Base-by-base conservation (phyloP, 176 grass and related monocot genomes). In the Oryza coarctata region DNA sequence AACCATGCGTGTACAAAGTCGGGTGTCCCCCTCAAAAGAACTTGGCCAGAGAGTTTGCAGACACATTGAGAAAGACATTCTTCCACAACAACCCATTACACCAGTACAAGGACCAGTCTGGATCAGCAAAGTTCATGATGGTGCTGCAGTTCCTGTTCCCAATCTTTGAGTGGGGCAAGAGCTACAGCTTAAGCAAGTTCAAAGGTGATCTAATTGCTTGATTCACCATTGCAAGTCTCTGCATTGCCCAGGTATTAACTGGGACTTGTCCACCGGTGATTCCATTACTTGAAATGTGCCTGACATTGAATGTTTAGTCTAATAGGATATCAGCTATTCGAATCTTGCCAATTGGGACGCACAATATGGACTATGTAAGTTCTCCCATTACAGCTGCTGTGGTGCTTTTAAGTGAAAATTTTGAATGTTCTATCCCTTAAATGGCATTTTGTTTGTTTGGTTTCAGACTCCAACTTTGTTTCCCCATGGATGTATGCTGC, bases 141-240 rank as follows among this genome's bases (percentile, higher is more conserved):
- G 72, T 87, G 12, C 66, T 98, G 41, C 82, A 91, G 49, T 93
- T 90, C 88, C 60, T 98, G 60, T 98, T 98, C 47, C 95, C 95
- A 55, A 67, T 95, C 38, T 76, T 98, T 65, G 90, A 89, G 32
- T 98, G 95, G 95, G 82, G 84, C 40, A 93, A 72, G 44, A 35
- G 83, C 76, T 98, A 98, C 49, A 89, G 86, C 63, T 65, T 98
- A 9, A 80, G 25, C 41, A 98, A 95, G 71, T 93, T 98, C 41
- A 98, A 91, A 87, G 89, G 95, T 10, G 95, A 98, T 85, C 33
- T 95, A 9, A 86, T 98, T 84, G 90, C 95, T 1, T 92, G 95
- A 35, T 83, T 98, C 68, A 98, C 95, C 27, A 98, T 98, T 74
- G 95, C 95, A 65, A 98, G 95, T 84, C 92, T 98, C 29, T 98